phyloP scores from a whole-genome alignment of 208 protist genomes.

The Trypanosoma lewisi region DNA sequence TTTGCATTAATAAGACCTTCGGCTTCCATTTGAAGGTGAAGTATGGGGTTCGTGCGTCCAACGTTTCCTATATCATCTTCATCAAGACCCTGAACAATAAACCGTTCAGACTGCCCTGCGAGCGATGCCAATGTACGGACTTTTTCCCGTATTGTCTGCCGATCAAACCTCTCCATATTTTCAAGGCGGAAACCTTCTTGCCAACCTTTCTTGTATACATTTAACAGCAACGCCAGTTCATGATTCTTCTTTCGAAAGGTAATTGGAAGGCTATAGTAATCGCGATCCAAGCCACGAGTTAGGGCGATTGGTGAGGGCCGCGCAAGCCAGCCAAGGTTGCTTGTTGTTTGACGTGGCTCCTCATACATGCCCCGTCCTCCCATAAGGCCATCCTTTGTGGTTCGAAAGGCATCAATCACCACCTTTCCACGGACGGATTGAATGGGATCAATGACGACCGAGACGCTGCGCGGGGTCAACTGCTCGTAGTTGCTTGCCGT shows the following conservation, averaged over 20 bases:
- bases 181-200: constrained; percentile 95
- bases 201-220: constrained; percentile 99
- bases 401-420: constrained; percentile 99
- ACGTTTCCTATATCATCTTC: constrained; percentile 88
- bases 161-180: constrained; percentile 60
- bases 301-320: constrained; percentile 98
- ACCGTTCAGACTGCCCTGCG: constrained; percentile 72
- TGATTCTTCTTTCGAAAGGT: constrained; percentile 99
- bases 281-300: constrained; percentile 96
- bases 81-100: constrained; percentile 80
- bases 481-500: constrained; percentile 98
- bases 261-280: constrained; percentile 99
- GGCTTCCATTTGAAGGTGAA: constrained; percentile 76
- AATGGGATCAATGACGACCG: constrained; percentile 99
- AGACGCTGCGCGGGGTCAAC: constrained; percentile 97
- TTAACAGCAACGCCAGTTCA: constrained; percentile 99
- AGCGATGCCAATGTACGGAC: constrained; percentile 73
- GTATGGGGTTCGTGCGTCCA: constrained; percentile 73
- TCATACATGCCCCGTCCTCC: constrained; percentile 34
- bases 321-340: constrained; percentile 98
- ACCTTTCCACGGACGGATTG: constrained; percentile 99
- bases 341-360: constrained; percentile 99
- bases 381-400: constrained; percentile 87
- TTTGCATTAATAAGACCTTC: constrained; percentile 76
- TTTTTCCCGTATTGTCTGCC: constrained; percentile 60